These are phyloP conservation scores for Mycena amicta DNA, from an alignment of 768 basidiomycete species.

Conservation along the genomic window DNA sequence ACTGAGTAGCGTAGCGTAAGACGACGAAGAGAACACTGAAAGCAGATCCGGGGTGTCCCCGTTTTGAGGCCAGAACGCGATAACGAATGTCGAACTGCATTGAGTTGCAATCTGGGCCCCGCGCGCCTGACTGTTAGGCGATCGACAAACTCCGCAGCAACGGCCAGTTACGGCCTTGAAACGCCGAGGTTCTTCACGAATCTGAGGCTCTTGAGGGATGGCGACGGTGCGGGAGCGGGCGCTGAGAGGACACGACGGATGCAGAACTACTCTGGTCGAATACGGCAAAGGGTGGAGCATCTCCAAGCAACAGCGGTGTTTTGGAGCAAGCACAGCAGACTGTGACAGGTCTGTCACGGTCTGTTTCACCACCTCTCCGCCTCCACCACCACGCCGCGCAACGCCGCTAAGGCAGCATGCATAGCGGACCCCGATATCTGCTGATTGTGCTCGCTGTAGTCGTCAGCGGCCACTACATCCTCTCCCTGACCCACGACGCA, in stretches of 20 bases:
- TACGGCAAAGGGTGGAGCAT: too few species aligned
- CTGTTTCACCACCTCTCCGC: neutral
- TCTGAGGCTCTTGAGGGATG: neutral
- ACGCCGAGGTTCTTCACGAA: neutral
- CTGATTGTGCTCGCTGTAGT: slow-evolving; percentile 16
- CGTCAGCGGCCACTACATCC: slow-evolving; percentile 44
- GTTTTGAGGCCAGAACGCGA: neutral
- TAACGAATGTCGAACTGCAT: neutral
- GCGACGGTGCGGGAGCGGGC: too few species aligned
- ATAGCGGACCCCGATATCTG: slow-evolving; percentile 1
- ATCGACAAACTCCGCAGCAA: neutral
- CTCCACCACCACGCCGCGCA: neutral
- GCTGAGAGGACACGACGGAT: neutral
- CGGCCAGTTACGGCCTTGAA: neutral
- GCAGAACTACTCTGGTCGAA: too few species aligned
- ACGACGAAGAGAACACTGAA: too few species aligned
- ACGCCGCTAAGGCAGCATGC: neutral
- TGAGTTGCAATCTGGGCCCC: neutral
- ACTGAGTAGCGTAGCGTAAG: too few species aligned
- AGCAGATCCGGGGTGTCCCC: neutral
- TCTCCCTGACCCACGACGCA: slow-evolving; percentile 51
- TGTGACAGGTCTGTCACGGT: neutral
- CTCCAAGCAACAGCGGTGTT: too few species aligned
- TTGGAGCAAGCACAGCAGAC: neutral
- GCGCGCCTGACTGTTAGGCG: neutral